Base-by-base conservation (phyloP, 371 early-diverging fungal species). In the Caulochytrium protostelioides region DNA sequence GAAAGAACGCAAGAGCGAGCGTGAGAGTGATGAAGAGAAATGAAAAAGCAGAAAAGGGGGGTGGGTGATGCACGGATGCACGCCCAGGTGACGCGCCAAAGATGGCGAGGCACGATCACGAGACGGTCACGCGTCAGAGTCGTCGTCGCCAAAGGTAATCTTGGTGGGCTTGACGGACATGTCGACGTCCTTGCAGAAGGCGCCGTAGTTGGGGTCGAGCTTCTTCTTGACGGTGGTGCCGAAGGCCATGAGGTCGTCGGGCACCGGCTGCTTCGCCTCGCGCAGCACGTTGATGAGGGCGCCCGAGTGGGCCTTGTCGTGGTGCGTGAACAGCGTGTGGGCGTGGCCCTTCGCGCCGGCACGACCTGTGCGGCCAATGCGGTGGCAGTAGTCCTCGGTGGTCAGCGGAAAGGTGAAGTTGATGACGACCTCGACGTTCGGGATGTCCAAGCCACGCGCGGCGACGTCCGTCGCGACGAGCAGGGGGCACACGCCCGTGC, bases 401-500 rank as follows among this genome's bases (percentile, higher is more conserved):
- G 85, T 86, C 43, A 82, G 59, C 6, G 99, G 99, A 61, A 97
- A 90, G 24, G 92, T 91, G 44, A 82, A 72, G 59, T 97, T 98
- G 57, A 98, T 81, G 9, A 99, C 99, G 47, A 83, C 78, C 41
- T 83, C 82, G n/a, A 99, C 83, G 38, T 85, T 76, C 22, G 92
- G 87, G 43, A 98, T 82, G 61, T 95, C 94, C 42, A 97, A 65
- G 37, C 98, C 97, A 28, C 69, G 38, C 10, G 64, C 54, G 34
- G 83, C 89, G 28, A 91, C 89, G 58, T 86, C 89, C 0, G 94
- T 94, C 6, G 87, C 86, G 37, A 90, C 68, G 60, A 90, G 65
- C 17, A 87, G 48, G 7, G 78, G 81, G 13, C 49, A 49, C 10
- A 54, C 47, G 12, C 82, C 84, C 46, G 57, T 63, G 49, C 72